Percentiles rank a stretch among this genome's conserved stretches.
phyloP scores from a whole-genome alignment of 2,329 filamentous ascomycete species.

The Hawksworthiomyces lignivorus region DNA sequence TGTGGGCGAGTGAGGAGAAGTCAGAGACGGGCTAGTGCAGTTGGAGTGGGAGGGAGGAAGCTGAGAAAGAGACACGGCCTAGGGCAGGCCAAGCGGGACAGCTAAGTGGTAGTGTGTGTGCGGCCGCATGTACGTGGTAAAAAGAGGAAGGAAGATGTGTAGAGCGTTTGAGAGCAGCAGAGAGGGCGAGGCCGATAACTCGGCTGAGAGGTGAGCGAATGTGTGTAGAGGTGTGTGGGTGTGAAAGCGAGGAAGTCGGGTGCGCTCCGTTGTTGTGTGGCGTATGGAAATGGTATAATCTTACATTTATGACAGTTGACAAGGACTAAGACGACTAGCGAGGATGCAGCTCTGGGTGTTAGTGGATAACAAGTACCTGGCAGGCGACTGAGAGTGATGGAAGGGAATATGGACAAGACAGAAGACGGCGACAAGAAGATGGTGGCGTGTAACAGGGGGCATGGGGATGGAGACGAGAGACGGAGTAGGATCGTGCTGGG shows the following conservation, averaged over 20 bases:
- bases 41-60: not conserved
- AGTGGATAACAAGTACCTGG: no score
- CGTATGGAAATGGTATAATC: not conserved
- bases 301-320: conserved; percentile 6
- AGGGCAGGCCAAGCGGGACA: not conserved
- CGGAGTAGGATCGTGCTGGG: no score
- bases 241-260: not conserved
- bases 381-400: no score
- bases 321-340: conserved; percentile 4
- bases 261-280: not conserved
- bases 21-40: conserved; percentile 1
- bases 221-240: not conserved
- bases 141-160: not conserved
- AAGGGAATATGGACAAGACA: no score
- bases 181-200: no score
- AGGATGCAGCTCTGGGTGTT: not conserved
- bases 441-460: no score
- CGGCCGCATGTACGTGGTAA: not conserved
- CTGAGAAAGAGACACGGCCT: not conserved
- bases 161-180: no score
- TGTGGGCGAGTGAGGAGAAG: conserved; percentile 1
- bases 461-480: no score
- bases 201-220: not conserved
- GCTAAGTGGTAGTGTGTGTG: conserved; percentile 3
- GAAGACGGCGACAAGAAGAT: not conserved